Evolutionary conservation across 495 filamentous ascomycete species (phyloP), one percentile per base, ranked within the genome.

Genomic region (Halenospora varia): DNA sequence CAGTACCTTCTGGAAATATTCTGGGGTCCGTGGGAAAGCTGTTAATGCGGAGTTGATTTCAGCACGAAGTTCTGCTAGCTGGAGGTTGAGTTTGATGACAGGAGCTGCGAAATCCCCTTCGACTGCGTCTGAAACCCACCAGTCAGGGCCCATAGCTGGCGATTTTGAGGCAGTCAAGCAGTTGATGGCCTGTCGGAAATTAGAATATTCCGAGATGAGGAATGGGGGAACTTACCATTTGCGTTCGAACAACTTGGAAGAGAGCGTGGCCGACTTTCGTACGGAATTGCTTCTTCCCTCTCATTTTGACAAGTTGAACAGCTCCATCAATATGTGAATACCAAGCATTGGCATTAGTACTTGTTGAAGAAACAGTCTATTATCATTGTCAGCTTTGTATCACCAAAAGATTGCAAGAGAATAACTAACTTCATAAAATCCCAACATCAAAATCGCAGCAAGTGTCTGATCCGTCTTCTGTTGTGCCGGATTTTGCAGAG

Each of bases 371-470:
- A 24, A 81, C 75, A 46, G 72, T 79, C 73, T 57, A 46, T 25
- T 20, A 24, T 8, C 13, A 45, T 19, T 25, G 24, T 24, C 18
- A 60, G 35, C 24, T 25, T 17, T 20, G 40, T 20, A 47, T 29
- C 10, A 10, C 29, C 17, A 8, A 25, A 29, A 3, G 20, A 41
- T 24, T 10, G n/a, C n/a, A n/a, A n/a, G n/a, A 11, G 44, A 17
- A 17, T n/a, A 2, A 68, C 71, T 41, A 61, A 85, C 82, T 76
- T 88, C 85, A 55, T 82, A 88, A n/a, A 83, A 76, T 0, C 80
- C 82, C 44, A 88, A 69, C 24, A 87, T 63, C 40, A 89, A 68
- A 20, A 88, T 78, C 0, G 83, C 74, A 24, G 83, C 79, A n/a
- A 89, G 65, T 11, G 82, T 81, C 40, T 76, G 71, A 56, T 88